phyloP scores from a whole-genome alignment of 345 rosid genomes.

The Pugionium cornutum region DNA sequence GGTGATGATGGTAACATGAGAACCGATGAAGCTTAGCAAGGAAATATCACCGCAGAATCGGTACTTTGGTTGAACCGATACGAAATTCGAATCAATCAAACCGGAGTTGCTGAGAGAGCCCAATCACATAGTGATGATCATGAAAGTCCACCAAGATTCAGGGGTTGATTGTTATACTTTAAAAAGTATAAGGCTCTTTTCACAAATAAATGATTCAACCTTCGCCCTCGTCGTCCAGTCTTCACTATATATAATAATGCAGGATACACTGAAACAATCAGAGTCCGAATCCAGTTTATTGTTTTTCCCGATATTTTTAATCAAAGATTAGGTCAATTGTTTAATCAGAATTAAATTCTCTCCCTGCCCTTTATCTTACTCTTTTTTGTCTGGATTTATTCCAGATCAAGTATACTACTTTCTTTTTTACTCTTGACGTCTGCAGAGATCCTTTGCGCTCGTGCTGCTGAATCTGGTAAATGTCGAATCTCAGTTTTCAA shows the following conservation, averaged over 20 bases:
- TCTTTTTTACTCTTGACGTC: conserved; percentile 12
- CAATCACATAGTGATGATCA: not conserved
- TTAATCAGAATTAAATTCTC: conserved; percentile 17
- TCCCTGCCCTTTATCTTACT: conserved; percentile 9
- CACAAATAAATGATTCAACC: not conserved
- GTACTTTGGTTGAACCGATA: not conserved
- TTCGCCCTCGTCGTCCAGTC: not conserved
- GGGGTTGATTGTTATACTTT: conserved; percentile 25
- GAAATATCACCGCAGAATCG: not conserved
- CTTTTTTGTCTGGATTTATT: conserved; percentile 23
- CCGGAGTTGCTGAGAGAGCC: conserved; percentile 18
- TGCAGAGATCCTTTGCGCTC: conserved; percentile 19
- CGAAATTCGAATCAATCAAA: not conserved
- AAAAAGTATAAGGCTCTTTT: not conserved
- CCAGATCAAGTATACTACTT: conserved; percentile 29
- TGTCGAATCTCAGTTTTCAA: conserved; percentile 22
- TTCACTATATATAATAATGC: not conserved
- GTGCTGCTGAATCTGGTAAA: conserved; percentile 31
- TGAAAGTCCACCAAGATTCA: conserved; percentile 13
- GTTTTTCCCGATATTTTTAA: not conserved
- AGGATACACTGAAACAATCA: conserved; percentile 1
- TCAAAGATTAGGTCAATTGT: conserved; percentile 8
- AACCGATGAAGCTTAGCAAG: no score
- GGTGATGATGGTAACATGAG: no score
- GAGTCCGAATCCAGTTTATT: conserved; percentile 18